Evolutionary conservation across 2,329 filamentous ascomycete species (phyloP).

Genomic region (Pezicula radicicola): DNA sequence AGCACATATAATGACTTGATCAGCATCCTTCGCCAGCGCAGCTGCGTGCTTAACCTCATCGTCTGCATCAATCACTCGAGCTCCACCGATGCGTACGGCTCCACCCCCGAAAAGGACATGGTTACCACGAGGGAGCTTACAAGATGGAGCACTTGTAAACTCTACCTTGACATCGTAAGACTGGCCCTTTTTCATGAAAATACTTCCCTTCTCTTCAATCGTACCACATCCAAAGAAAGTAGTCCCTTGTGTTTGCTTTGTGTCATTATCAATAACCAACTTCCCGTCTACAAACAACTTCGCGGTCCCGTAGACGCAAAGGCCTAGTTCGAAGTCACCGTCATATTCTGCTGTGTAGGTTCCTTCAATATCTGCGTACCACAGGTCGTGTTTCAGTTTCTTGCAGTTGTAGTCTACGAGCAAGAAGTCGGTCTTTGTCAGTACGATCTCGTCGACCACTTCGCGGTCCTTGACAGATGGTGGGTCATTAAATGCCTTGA

Average conservation of each 20-base stretch:
- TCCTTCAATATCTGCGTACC: slow-evolving; percentile 37
- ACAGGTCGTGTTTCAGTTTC: slow-evolving; percentile 30
- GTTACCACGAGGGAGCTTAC: slow-evolving; percentile 47
- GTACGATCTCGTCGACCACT: slow-evolving; percentile 46
- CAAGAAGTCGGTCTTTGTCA: slow-evolving; percentile 39
- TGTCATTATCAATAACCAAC: slow-evolving; percentile 32
- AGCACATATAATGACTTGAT: slow-evolving; percentile 75
- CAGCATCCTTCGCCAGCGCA: slow-evolving; percentile 62
- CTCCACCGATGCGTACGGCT: slow-evolving; percentile 60
- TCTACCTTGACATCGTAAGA: slow-evolving; percentile 28
- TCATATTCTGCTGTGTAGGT: slow-evolving; percentile 25
- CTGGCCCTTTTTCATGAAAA: slow-evolving; percentile 25
- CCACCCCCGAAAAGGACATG: slow-evolving; percentile 53
- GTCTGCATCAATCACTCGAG: slow-evolving; percentile 53
- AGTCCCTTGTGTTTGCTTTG: slow-evolving; percentile 26
- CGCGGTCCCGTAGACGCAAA: slow-evolving; percentile 29
- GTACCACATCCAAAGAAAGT: slow-evolving; percentile 31
- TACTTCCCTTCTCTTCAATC: slow-evolving; percentile 27
- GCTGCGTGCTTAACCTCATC: slow-evolving; percentile 65
- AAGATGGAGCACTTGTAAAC: slow-evolving; percentile 57
- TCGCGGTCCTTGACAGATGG: slow-evolving; percentile 41
- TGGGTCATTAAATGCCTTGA: slow-evolving; percentile 60
- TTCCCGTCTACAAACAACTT: slow-evolving; percentile 33
- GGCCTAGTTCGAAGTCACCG: slow-evolving; percentile 28
- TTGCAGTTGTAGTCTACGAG: slow-evolving; percentile 48